phyloP scores from a whole-genome alignment of 768 basidiomycete species.

The Chlorophyllum brunneum region DNA sequence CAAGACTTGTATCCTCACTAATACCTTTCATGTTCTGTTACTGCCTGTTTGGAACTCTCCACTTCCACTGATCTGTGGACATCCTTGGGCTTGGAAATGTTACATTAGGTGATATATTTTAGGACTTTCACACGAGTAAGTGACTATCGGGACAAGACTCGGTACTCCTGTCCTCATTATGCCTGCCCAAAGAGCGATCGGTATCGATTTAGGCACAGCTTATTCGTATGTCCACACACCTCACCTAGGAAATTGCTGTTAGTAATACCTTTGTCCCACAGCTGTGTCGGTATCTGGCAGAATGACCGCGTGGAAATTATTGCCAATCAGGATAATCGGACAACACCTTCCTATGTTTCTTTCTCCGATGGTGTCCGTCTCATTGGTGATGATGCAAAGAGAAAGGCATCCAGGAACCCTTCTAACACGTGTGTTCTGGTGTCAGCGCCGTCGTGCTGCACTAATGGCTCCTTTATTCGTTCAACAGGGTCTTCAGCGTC shows the following conservation, averaged over 20 bases:
- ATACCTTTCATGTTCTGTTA: too few species aligned
- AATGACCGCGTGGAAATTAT: constrained; percentile 99
- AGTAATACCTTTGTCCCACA: constrained; percentile 28
- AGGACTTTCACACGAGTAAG: too few species aligned
- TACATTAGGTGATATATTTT: too few species aligned
- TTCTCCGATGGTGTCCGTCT: constrained; percentile 95
- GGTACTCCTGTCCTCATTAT: too few species aligned
- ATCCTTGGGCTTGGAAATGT: too few species aligned
- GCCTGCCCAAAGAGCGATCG: constrained; percentile 76
- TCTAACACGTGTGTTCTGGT: constrained; percentile 64
- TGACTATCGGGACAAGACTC: too few species aligned
- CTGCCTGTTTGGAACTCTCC: too few species aligned
- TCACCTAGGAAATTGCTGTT: neutral
- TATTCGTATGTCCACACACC: constrained; percentile 63
- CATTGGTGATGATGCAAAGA: constrained; percentile 99
- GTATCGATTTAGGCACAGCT: constrained; percentile 90
- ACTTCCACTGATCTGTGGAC: too few species aligned
- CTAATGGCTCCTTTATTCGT: constrained; percentile 8
- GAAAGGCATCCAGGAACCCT: constrained; percentile 98
- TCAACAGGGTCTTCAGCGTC: constrained; percentile 90
- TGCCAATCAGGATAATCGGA: constrained; percentile 92
- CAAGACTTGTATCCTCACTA: too few species aligned
- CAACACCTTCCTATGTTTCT: constrained; percentile 93
- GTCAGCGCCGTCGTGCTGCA: neutral
- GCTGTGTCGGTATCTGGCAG: constrained; percentile 99